Evolutionary conservation across 2,329 filamentous ascomycete genomes (phyloP).

Genomic region (Cercospora zeina): DNA sequence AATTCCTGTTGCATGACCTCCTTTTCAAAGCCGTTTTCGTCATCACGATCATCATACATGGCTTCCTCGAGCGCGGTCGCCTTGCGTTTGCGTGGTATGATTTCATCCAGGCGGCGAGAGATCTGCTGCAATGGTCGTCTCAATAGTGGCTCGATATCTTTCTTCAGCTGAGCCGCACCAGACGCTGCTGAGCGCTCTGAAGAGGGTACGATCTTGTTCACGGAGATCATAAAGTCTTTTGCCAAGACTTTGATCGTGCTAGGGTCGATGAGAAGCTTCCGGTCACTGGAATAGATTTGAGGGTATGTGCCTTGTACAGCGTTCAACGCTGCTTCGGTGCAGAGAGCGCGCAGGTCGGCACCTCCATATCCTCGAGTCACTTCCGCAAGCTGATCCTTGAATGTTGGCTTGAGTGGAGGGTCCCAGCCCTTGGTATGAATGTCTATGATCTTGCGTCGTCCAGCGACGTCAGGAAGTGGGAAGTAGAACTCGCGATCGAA

Average conservation of each 20-base stretch:
- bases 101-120: conserved; percentile 62
- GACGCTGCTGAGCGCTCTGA: conserved; percentile 88
- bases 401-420: conserved; percentile 66
- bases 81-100: conserved; percentile 82
- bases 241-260: conserved; percentile 81
- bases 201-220: conserved; percentile 94
- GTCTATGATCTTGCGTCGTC: conserved; percentile 81
- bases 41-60: conserved; percentile 83
- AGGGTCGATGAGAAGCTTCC: conserved; percentile 87
- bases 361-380: conserved; percentile 95
- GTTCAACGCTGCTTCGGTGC: conserved; percentile 93
- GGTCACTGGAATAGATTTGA: conserved; percentile 87
- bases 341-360: conserved; percentile 89
- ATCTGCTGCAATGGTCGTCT: conserved; percentile 70
- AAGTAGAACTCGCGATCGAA: conserved; percentile 99
- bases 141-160: conserved; percentile 77
- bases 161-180: conserved; percentile 76
- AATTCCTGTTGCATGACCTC: conserved; percentile 74
- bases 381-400: conserved; percentile 81
- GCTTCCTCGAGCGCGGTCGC: conserved; percentile 90
- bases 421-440: conserved; percentile 97
- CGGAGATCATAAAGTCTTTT: conserved; percentile 94
- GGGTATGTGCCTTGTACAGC: conserved; percentile 94
- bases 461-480: conserved; percentile 78
- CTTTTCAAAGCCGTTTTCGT: conserved; percentile 78